These are phyloP conservation scores for Phytophthora cactorum DNA, from an alignment of 352 stramenopile species.

Conservation along the genomic window DNA sequence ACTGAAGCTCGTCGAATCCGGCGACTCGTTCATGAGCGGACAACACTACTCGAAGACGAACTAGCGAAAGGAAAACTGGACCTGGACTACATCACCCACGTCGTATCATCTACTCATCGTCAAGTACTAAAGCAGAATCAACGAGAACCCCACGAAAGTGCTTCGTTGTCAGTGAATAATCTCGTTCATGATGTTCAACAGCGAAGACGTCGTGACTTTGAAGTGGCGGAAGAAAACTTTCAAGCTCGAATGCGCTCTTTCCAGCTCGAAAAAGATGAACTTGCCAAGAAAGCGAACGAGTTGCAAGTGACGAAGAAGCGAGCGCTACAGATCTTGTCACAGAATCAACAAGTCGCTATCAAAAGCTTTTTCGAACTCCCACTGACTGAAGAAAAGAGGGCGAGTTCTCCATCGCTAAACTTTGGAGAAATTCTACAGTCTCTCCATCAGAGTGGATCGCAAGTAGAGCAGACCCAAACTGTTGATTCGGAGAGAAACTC, in stretches of 20 bases:
- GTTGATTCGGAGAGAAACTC: slow-evolving; percentile 35
- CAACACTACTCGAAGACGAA: slow-evolving; percentile 53
- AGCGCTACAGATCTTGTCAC: slow-evolving; percentile 62
- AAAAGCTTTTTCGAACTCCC: slow-evolving; percentile 47
- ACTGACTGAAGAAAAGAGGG: slow-evolving; percentile 1
- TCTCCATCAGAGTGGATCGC: slow-evolving; percentile 41
- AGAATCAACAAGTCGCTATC: slow-evolving; percentile 62
- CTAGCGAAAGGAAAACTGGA: slow-evolving; percentile 52
- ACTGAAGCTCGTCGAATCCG: slow-evolving; percentile 47
- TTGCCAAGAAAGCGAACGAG: slow-evolving; percentile 40
- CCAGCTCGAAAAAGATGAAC: slow-evolving; percentile 42
- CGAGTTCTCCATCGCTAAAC: slow-evolving; percentile 25
- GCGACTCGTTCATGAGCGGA: slow-evolving; percentile 54
- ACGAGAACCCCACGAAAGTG: slow-evolving; percentile 2
- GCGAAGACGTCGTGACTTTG: slow-evolving; percentile 42
- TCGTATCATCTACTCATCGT: slow-evolving; percentile 33
- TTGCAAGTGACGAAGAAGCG: slow-evolving; percentile 49
- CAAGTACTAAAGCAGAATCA: slow-evolving; percentile 18
- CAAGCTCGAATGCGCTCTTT: slow-evolving; percentile 48
- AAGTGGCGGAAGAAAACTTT: slow-evolving; percentile 35
- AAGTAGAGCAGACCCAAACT: slow-evolving; percentile 36
- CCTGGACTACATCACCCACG: slow-evolving; percentile 51
- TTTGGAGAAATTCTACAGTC: slow-evolving; percentile 50
- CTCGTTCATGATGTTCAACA: slow-evolving; percentile 46
- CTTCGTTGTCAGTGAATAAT: slow-evolving; percentile 22